Percentiles rank a stretch among this genome's conserved stretches.
Conservation (phyloP, 805 yeast species). For the Teunomyces kruisii region DNA sequence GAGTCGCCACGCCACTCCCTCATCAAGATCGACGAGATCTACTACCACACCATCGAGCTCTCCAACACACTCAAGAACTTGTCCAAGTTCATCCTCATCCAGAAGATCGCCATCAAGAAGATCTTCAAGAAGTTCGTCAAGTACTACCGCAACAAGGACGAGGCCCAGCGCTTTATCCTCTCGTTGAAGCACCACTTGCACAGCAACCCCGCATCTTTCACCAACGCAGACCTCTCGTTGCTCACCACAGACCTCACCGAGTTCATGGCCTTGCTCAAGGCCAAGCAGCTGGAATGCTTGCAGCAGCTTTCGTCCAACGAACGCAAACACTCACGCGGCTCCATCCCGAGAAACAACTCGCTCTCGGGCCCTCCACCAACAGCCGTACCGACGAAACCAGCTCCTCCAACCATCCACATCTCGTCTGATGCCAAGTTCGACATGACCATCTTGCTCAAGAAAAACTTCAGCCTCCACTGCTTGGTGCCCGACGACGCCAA, state of each 20-base stretch:
- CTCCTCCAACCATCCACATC: constrained; percentile 4
- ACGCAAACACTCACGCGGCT: constrained; percentile 1
- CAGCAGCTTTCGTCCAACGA: neutral
- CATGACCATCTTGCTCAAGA: constrained; percentile 29
- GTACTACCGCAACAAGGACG: constrained; percentile 30
- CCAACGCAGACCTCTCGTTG: constrained; percentile 57
- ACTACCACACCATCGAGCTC: constrained; percentile 39
- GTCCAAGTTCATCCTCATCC: constrained; percentile 69
- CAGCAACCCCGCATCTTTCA: constrained; percentile 54
- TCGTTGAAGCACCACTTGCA: constrained; percentile 34
- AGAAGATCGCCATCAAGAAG: constrained; percentile 71
- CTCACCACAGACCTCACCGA: constrained; percentile 61
- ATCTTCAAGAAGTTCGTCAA: constrained; percentile 67
- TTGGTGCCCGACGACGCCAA: constrained; percentile 35
- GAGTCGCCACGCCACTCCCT: constrained; percentile 5
- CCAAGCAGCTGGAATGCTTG: constrained; percentile 6
- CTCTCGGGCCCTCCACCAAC: neutral
- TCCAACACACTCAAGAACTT: constrained; percentile 57
- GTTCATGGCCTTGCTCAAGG: constrained; percentile 24
- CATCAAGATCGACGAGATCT: constrained; percentile 25
- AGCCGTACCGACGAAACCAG: too few relatives aligned
- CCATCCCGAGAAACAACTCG: neutral
- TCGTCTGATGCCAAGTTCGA: constrained; percentile 27
- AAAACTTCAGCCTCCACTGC: constrained; percentile 34
- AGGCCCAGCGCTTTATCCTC: constrained; percentile 21